These are phyloP conservation scores for Ilyonectria robusta DNA, from an alignment of 2,329 filamentous ascomycete species.

Conservation along the genomic window DNA sequence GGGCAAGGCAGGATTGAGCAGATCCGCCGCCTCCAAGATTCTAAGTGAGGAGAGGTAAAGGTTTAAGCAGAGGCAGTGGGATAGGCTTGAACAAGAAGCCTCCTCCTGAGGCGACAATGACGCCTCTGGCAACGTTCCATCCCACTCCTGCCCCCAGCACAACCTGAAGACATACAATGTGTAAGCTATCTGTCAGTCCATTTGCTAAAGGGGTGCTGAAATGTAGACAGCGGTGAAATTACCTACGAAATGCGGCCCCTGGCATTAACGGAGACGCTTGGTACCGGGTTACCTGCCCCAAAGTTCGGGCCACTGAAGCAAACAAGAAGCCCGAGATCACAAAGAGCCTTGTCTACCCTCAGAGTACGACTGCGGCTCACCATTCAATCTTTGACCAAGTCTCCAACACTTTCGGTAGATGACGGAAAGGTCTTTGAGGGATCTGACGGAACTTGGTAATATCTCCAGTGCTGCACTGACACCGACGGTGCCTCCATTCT, in stretches of 20 bases:
- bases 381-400: too few relatives aligned
- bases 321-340: constrained; percentile 4
- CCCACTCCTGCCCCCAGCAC: not conserved
- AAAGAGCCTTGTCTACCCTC: not conserved
- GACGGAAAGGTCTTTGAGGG: constrained; percentile 35
- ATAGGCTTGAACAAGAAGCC: not conserved
- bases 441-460: constrained; percentile 37
- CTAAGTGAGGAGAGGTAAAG: not conserved
- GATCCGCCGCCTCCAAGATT: not conserved
- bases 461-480: constrained; percentile 34
- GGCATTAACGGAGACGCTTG: constrained; percentile 1
- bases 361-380: not conserved
- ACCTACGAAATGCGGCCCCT: constrained; percentile 23
- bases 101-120: not conserved
- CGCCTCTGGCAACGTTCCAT: not conserved
- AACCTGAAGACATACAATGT: not conserved
- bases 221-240: not conserved
- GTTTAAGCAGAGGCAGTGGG: not conserved
- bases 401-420: constrained; percentile 2
- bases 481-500: constrained; percentile 23
- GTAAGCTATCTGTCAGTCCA: not conserved
- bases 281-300: constrained; percentile 9
- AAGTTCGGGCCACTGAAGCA: not conserved
- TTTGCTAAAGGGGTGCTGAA: not conserved
- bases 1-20: not conserved